These are phyloP conservation scores for Artemisia princeps DNA, from an alignment of 140 eudicot genomes.

Conservation along the genomic window DNA sequence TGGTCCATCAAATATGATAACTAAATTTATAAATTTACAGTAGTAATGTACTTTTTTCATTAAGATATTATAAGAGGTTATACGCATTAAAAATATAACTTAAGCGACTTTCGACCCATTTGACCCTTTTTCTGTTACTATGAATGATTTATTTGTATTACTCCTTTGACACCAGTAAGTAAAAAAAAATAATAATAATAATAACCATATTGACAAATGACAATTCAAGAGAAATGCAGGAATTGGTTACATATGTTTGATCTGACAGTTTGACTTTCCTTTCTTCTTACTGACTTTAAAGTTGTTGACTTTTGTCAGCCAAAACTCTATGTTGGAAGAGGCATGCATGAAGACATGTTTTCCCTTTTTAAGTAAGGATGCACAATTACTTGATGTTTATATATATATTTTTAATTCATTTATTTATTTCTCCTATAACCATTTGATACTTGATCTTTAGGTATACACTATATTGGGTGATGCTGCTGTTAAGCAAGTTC, in stretches of 20 bases:
- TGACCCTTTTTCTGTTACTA: background rate
- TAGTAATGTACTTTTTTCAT: background rate
- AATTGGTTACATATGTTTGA: background rate
- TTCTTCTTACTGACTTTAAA: conserved; percentile 15
- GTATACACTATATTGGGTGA: conserved; percentile 86
- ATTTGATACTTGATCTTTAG: conserved; percentile 32
- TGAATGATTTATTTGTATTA: too few relatives aligned
- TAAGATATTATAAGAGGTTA: conserved; percentile 1
- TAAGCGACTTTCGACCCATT: background rate
- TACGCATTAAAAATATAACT: background rate
- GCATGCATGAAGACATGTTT: conserved; percentile 97
- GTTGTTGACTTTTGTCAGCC: conserved; percentile 53
- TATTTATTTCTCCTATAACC: conserved; percentile 3
- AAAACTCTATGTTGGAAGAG: conserved; percentile 91
- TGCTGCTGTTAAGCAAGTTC: conserved; percentile 71
- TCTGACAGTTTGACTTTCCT: background rate
- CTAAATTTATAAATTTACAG: background rate
- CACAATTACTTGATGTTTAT: conserved; percentile 17
- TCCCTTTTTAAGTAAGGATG: conserved; percentile 79
- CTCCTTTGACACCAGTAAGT: too few relatives aligned
- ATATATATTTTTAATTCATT: background rate
- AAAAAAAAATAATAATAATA: too few relatives aligned
- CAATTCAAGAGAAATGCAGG: background rate
- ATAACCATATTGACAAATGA: too few relatives aligned
- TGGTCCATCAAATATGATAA: background rate